phyloP scores from a whole-genome alignment of 768 basidiomycete species.

The Ramaria sp. region DNA sequence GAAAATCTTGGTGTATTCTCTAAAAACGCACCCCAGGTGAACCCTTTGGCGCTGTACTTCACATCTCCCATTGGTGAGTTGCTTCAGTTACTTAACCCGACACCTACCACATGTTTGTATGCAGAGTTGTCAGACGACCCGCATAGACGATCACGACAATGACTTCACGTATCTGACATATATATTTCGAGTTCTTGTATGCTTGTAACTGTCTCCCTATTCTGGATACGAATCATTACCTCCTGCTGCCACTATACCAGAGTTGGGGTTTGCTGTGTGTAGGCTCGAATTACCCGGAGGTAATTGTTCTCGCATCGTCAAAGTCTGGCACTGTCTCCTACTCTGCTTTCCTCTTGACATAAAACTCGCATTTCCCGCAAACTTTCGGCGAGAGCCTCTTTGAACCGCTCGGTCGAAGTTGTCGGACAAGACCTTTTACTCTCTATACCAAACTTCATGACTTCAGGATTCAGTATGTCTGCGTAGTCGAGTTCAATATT shows the following conservation, averaged over 20 bases:
- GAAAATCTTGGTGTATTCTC: not conserved
- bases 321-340: not conserved
- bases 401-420: conserved; percentile 67
- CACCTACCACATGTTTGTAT: not conserved
- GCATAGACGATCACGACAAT: not conserved
- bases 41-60: conserved; percentile 3
- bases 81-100: not conserved
- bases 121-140: not conserved
- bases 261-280: not conserved
- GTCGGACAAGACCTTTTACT: conserved; percentile 61
- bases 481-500: not conserved
- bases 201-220: too few relatives aligned
- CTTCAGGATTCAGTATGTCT: conserved; percentile 74
- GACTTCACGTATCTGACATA: not conserved
- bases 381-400: conserved; percentile 46
- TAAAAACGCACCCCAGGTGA: not conserved
- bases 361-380: conserved; percentile 59
- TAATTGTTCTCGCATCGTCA: not conserved
- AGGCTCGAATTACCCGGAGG: not conserved
- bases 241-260: too few relatives aligned
- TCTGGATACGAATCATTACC: too few relatives aligned
- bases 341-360: conserved; percentile 24
- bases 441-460: conserved; percentile 90
- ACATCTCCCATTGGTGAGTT: conserved; percentile 6
- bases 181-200: not conserved